These are phyloP conservation scores for Leptomonas seymouri DNA, from an alignment of 208 protist genomes.

Conservation along the genomic window DNA sequence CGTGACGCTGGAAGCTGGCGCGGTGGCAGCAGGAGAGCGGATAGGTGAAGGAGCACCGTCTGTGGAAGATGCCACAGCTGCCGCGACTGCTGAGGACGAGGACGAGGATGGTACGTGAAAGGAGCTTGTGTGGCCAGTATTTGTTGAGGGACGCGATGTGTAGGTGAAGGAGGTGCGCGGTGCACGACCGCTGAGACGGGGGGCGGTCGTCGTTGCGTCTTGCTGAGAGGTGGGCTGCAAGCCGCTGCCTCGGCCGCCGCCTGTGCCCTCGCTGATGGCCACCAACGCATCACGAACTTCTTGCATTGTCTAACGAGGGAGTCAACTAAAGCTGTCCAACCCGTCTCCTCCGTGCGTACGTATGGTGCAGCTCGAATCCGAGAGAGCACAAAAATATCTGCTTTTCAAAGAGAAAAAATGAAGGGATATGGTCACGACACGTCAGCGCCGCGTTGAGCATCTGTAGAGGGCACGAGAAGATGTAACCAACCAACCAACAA, in stretches of 20 bases:
- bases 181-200: constrained; percentile 7
- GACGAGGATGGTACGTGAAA: neutral
- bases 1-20: neutral
- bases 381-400: too few relatives aligned
- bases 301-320: constrained; percentile 3
- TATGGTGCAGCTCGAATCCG: too few relatives aligned
- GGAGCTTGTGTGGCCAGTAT: neutral
- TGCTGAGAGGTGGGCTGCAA: neutral
- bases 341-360: too few relatives aligned
- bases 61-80: neutral
- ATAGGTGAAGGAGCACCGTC: neutral
- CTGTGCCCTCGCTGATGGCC: constrained; percentile 12
- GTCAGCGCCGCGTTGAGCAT: too few relatives aligned
- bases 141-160: constrained; percentile 8
- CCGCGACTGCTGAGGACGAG: neutral
- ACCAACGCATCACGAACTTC: constrained; percentile 7
- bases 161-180: constrained; percentile 41
- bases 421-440: too few relatives aligned
- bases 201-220: neutral
- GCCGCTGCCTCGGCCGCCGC: neutral
- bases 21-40: neutral
- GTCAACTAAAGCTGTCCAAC: neutral
- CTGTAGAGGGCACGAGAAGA: too few relatives aligned
- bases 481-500: too few relatives aligned
- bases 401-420: too few relatives aligned